Evolutionary conservation across 2,329 filamentous ascomycete species (phyloP), one percentile per base, ranked within the genome.

Genomic region (Monosporascus sp.): DNA sequence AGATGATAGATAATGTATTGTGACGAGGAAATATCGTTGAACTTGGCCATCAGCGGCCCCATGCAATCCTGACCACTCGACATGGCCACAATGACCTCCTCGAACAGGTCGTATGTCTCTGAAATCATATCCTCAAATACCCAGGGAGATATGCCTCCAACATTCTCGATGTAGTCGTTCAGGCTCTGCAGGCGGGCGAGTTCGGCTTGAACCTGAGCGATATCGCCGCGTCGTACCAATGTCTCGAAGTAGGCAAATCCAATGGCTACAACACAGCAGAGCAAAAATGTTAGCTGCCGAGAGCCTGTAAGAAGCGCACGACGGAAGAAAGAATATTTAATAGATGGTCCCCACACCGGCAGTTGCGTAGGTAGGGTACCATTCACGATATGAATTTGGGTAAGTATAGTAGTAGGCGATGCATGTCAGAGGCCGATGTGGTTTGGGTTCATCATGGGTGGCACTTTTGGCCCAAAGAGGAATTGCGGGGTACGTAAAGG

Each of bases 171-270:
- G 56, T 89, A 79, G 57, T 85, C 82, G 66, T 84, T 87, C 60
- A 96, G 77, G 27, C 82, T 85, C 56, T 79, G 83, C 51, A 97
- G 78, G 37, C 93, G 86, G 24, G 80, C 78, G 53, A 85, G 76
- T 71, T 97, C 93, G 60, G 80, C 80, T 37, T 85, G 78, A 54
- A 95, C 77, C 61, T 85, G 83, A 58, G 76, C 74, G 53, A 76
- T 75, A 67, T 91, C 85, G 61, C 83, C 84, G 47, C 81, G 75
- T 59, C 84, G 82, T 63, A 93, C 78, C 52, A 97, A 79, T 46
- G 85, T 87, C 72, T 99, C 94, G 67, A 95, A 96, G 71, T 97
- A 97, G 59, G 86, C 86, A 71, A 96, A 99, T 24, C 87, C 91
- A 67, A 96, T 88, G 50, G 93, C 94, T 97, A 69, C 37, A 60